These are phyloP conservation scores for Zygosaccharomyces bisporus DNA, from an alignment of 805 yeast species.

Conservation along the genomic window DNA sequence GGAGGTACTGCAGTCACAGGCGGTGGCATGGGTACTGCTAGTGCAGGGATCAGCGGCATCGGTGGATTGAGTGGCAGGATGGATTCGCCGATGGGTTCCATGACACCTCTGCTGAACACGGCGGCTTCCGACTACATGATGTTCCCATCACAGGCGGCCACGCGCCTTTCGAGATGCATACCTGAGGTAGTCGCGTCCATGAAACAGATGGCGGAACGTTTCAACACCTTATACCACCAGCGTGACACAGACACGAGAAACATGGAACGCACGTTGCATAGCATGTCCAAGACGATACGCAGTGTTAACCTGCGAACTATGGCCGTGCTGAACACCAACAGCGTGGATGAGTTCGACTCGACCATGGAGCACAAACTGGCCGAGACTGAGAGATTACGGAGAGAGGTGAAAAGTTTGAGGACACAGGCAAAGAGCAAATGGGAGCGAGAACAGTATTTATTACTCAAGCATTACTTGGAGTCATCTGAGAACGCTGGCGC, in stretches of 20 bases:
- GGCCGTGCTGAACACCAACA: conserved; percentile 56
- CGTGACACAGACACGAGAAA: conserved; percentile 41
- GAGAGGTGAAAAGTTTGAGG: conserved; percentile 21
- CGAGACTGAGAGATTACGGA: conserved; percentile 15
- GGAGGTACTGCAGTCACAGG: conserved; percentile 3
- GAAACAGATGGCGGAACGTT: conserved; percentile 48
- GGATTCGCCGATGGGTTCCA: conserved; percentile 12
- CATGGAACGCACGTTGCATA: conserved; percentile 25
- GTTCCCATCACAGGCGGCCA: conserved; percentile 36
- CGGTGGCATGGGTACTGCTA: not conserved
- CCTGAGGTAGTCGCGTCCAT: conserved; percentile 28
- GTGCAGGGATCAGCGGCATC: not conserved
- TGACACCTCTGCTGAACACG: conserved; percentile 13
- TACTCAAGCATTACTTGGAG: conserved; percentile 6
- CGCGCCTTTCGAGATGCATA: conserved; percentile 28
- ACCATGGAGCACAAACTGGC: conserved; percentile 38
- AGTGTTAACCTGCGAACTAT: conserved; percentile 25
- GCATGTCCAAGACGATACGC: conserved; percentile 24
- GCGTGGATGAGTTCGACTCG: conserved; percentile 75
- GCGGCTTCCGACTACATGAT: conserved; percentile 25
- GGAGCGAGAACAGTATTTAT: conserved; percentile 32
- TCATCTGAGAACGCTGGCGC: conserved; percentile 1
- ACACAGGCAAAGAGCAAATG: conserved; percentile 24
- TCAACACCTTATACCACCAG: conserved; percentile 49
- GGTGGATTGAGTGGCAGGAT: conserved; percentile 10